phyloP scores from a whole-genome alignment of 2,329 filamentous ascomycete genomes.

The Talaromyces sp. region DNA sequence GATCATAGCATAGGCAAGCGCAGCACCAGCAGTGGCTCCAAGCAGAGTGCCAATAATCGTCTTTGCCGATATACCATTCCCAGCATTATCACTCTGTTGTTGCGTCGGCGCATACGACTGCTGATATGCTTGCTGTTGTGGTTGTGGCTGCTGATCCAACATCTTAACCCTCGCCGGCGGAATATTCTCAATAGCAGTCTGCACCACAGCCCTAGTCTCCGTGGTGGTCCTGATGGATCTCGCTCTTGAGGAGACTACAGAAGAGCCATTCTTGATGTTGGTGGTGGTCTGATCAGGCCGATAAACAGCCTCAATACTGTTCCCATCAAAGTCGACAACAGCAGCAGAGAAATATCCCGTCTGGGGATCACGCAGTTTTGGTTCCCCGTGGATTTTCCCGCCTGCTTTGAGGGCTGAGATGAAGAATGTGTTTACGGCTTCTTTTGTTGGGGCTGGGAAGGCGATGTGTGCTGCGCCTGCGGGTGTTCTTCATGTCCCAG shows the following conservation, averaged over 20 bases:
- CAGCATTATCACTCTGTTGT: conserved; percentile 23
- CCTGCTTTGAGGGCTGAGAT: conserved; percentile 62
- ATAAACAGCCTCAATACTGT: conserved; percentile 74
- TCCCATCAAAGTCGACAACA: conserved; percentile 73
- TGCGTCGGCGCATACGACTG: conserved; percentile 4
- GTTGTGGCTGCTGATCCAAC: conserved; percentile 20
- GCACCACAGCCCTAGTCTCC: conserved; percentile 23
- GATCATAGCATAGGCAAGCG: conserved; percentile 69
- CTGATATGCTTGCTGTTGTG: conserved; percentile 20
- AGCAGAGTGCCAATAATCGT: conserved; percentile 70
- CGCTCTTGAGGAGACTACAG: conserved; percentile 36
- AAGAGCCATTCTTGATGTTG: conserved; percentile 37
- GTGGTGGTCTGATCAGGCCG: conserved; percentile 36
- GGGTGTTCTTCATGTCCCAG: conserved; percentile 34
- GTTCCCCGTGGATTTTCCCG: conserved; percentile 54
- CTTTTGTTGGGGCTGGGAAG: conserved; percentile 62
- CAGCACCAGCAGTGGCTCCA: conserved; percentile 72
- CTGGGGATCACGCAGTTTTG: conserved; percentile 49
- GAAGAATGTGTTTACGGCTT: conserved; percentile 67
- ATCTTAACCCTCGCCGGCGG: conserved; percentile 14
- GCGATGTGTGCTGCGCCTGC: conserved; percentile 57
- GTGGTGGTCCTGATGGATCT: conserved; percentile 26
- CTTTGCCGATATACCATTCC: conserved; percentile 49
- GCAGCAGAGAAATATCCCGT: conserved; percentile 58
- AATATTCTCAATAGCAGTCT: conserved; percentile 18